phyloP scores from a whole-genome alignment of 495 filamentous ascomycete genomes.

The Daldinia childiae region DNA sequence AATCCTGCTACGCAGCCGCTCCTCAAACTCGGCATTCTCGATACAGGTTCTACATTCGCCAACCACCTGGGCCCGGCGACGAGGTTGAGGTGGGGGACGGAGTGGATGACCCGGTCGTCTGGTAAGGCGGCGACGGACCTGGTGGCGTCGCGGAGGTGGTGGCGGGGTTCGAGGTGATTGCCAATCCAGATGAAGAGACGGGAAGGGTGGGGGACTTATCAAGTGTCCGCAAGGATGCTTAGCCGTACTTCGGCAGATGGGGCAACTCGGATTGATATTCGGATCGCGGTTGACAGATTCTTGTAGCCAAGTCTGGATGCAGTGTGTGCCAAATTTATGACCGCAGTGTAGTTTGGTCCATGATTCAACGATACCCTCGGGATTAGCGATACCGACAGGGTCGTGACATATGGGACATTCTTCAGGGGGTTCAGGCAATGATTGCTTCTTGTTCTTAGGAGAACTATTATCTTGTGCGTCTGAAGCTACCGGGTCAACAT shows the following conservation, averaged over 20 bases:
- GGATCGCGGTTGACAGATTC: constrained; percentile 48
- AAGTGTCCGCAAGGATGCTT: constrained; percentile 56
- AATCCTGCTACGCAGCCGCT: constrained; percentile 20
- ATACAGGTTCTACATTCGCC: constrained; percentile 42
- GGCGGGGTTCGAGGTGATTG: constrained; percentile 38
- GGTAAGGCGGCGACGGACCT: constrained; percentile 43
- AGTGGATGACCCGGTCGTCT: constrained; percentile 28
- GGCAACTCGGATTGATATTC: constrained; percentile 48
- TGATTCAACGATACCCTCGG: constrained; percentile 52
- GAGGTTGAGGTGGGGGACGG: constrained; percentile 38
- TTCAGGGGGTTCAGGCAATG: constrained; percentile 32
- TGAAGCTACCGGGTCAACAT: background rate
- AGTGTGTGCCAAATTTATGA: constrained; percentile 56
- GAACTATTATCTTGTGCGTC: constrained; percentile 7
- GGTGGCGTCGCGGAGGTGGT: constrained; percentile 30
- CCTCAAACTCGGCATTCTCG: constrained; percentile 35
- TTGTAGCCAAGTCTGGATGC: constrained; percentile 57
- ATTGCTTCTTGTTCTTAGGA: constrained; percentile 25
- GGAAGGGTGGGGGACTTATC: constrained; percentile 35
- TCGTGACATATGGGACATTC: constrained; percentile 59
- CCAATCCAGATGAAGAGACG: constrained; percentile 24
- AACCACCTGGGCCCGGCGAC: constrained; percentile 37
- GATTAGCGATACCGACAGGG: constrained; percentile 46
- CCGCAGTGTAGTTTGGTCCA: constrained; percentile 58
- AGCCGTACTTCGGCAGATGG: constrained; percentile 51